phyloP scores from a whole-genome alignment of 192 early-diverging fungal genomes.

The Coemansia biformis region DNA sequence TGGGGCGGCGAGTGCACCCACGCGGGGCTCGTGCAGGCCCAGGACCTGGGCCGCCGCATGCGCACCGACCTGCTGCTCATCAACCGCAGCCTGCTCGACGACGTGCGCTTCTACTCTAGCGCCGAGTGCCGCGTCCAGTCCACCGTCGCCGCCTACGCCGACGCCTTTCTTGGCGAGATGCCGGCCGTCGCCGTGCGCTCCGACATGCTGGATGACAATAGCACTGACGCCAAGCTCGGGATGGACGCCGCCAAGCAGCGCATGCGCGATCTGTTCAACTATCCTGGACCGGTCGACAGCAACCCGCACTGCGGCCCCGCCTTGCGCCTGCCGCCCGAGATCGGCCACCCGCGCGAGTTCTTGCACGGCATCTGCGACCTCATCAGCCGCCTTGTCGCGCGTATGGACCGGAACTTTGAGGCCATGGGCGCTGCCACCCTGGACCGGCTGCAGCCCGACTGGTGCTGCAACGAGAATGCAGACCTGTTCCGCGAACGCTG shows the following conservation, averaged over 20 bases:
- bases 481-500: slow-evolving; percentile 86
- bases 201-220: slow-evolving; percentile 91
- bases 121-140: slow-evolving; percentile 85
- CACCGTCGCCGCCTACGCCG: slow-evolving; percentile 63
- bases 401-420: slow-evolving; percentile 77
- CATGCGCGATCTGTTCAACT: slow-evolving; percentile 64
- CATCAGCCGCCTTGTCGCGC: slow-evolving; percentile 58
- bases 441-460: slow-evolving; percentile 55
- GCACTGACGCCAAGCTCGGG: slow-evolving; percentile 89
- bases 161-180: slow-evolving; percentile 45
- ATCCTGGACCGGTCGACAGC: slow-evolving; percentile 10
- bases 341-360: slow-evolving; percentile 45
- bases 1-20: slow-evolving; percentile 98
- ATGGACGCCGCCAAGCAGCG: slow-evolving; percentile 80
- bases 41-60: slow-evolving; percentile 87
- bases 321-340: slow-evolving; percentile 31
- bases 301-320: slow-evolving; percentile 25
- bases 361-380: slow-evolving; percentile 66
- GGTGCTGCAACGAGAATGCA: slow-evolving; percentile 89
- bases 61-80: slow-evolving; percentile 87
- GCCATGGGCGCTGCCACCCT: slow-evolving; percentile 54
- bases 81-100: slow-evolving; percentile 78
- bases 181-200: slow-evolving; percentile 68
- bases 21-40: slow-evolving; percentile 80
- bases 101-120: slow-evolving; percentile 79